A percentile compares a stretch with the other conserved stretches of the same genome.
These are phyloP conservation scores for Aspergillus quadrilineatus DNA, from an alignment of 2,329 filamentous ascomycete species.

Conservation along the genomic window DNA sequence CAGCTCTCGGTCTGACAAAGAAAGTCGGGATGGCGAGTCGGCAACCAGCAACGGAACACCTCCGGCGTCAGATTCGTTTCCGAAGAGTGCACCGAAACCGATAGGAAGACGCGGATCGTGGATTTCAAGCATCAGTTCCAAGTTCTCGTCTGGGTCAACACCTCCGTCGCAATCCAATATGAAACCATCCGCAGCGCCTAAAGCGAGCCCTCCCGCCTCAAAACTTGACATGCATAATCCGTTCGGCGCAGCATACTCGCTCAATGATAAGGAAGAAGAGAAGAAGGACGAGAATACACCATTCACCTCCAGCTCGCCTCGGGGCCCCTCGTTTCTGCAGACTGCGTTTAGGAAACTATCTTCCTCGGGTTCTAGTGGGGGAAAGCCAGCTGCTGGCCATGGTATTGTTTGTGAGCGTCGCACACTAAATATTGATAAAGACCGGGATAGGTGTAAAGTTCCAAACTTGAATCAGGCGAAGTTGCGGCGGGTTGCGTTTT, in stretches of 20 bases:
- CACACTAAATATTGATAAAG: slow-evolving; percentile 79
- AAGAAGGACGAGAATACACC: slow-evolving; percentile 34
- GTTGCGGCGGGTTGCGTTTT: slow-evolving; percentile 85
- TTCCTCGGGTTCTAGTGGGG: slow-evolving; percentile 58
- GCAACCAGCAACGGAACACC: slow-evolving; percentile 20
- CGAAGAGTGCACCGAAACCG: slow-evolving; percentile 31
- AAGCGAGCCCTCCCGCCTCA: slow-evolving; percentile 32
- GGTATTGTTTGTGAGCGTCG: slow-evolving; percentile 76
- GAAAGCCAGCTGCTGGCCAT: slow-evolving; percentile 52
- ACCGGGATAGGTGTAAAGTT: slow-evolving; percentile 75
- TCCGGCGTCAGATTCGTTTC: slow-evolving; percentile 19
- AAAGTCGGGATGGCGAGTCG: slow-evolving; percentile 21
- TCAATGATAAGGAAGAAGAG: slow-evolving; percentile 46
- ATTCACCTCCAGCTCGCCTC: slow-evolving; percentile 66
- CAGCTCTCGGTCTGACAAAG: slow-evolving; percentile 19
- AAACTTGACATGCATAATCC: slow-evolving; percentile 44
- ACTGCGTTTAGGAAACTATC: slow-evolving; percentile 80
- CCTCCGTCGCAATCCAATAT: slow-evolving; percentile 39
- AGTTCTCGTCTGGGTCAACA: slow-evolving; percentile 67
- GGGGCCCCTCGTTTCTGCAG: slow-evolving; percentile 70
- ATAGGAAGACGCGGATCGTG: slow-evolving; percentile 71
- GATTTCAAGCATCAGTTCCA: slow-evolving; percentile 91
- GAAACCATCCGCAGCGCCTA: slow-evolving; percentile 33
- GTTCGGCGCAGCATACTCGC: slow-evolving; percentile 44
- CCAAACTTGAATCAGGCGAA: slow-evolving; percentile 77